These are phyloP conservation scores for Talaromyces sp. DNA, from an alignment of 2,329 filamentous ascomycete species.

Conservation along the genomic window DNA sequence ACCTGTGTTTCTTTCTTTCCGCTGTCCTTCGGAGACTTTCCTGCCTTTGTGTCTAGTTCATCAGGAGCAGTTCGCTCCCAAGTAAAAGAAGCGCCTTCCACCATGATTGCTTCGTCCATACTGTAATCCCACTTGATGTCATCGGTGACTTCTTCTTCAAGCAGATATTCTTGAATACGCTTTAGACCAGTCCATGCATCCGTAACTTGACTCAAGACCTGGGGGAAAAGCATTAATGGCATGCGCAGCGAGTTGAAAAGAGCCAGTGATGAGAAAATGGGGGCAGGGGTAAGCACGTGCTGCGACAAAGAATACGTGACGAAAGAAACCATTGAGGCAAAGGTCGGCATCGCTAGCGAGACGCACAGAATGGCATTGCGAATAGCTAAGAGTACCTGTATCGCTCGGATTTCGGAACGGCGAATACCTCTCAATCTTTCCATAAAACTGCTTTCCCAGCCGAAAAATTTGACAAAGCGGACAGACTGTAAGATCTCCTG, in stretches of 20 bases:
- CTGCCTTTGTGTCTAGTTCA: constrained; percentile 14
- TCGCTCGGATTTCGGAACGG: constrained; percentile 71
- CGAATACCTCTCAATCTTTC: constrained; percentile 71
- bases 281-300: constrained; percentile 66
- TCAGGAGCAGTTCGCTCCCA: constrained; percentile 61
- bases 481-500: constrained; percentile 91
- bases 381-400: constrained; percentile 77
- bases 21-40: constrained; percentile 17
- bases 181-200: constrained; percentile 83
- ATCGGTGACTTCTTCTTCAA: constrained; percentile 79
- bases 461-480: constrained; percentile 93
- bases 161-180: constrained; percentile 81
- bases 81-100: constrained; percentile 73
- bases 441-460: constrained; percentile 88
- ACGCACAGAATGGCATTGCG: constrained; percentile 81
- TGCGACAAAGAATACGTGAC: constrained; percentile 69
- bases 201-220: constrained; percentile 83
- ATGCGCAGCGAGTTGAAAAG: constrained; percentile 89
- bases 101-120: constrained; percentile 58
- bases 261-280: constrained; percentile 87
- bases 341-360: constrained; percentile 80
- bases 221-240: constrained; percentile 81
- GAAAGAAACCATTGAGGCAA: constrained; percentile 92
- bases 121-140: constrained; percentile 57
- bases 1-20: constrained; percentile 23